phyloP scores from a whole-genome alignment of 352 stramenopile genomes.

The Pythium vanterpoolii region DNA sequence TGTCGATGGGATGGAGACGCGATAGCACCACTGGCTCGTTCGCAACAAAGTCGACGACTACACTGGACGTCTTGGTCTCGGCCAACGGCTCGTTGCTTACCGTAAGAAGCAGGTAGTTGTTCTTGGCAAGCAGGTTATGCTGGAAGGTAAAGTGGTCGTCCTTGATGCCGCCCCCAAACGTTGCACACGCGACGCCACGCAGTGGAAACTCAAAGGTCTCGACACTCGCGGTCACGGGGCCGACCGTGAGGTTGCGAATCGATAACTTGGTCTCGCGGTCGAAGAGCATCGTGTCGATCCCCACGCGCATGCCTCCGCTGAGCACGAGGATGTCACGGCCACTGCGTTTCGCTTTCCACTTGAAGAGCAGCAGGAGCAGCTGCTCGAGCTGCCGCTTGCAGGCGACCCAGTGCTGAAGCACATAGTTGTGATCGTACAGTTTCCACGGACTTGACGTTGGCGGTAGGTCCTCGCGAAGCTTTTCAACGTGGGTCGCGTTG shows the following conservation, averaged over 20 bases:
- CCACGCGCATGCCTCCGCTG: constrained; percentile 60
- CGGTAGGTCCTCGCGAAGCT: constrained; percentile 36
- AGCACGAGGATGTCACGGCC: constrained; percentile 67
- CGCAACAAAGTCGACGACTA: constrained; percentile 48
- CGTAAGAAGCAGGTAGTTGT: constrained; percentile 60
- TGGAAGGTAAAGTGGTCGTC: constrained; percentile 62
- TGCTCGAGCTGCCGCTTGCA: constrained; percentile 70
- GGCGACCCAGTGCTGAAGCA: constrained; percentile 64
- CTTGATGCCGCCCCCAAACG: constrained; percentile 31
- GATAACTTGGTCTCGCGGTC: constrained; percentile 44
- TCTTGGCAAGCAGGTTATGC: constrained; percentile 37
- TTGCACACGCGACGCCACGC: constrained; percentile 46
- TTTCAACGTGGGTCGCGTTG: constrained; percentile 38
- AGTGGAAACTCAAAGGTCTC: constrained; percentile 51
- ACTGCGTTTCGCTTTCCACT: constrained; percentile 69
- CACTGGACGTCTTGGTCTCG: constrained; percentile 19
- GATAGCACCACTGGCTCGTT: constrained; percentile 23
- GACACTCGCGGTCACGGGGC: constrained; percentile 51
- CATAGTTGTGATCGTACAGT: constrained; percentile 51
- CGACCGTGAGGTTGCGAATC: constrained; percentile 56
- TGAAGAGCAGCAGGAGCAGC: constrained; percentile 62
- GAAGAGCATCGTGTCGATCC: constrained; percentile 58
- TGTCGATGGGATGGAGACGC: constrained; percentile 36
- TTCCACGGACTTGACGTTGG: constrained; percentile 20
- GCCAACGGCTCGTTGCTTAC: constrained; percentile 20